A percentile compares a stretch with the other conserved stretches of the same genome.
Conservation (phyloP, 192 early-diverging fungal genomes). For the Allomyces macrogynus region DNA sequence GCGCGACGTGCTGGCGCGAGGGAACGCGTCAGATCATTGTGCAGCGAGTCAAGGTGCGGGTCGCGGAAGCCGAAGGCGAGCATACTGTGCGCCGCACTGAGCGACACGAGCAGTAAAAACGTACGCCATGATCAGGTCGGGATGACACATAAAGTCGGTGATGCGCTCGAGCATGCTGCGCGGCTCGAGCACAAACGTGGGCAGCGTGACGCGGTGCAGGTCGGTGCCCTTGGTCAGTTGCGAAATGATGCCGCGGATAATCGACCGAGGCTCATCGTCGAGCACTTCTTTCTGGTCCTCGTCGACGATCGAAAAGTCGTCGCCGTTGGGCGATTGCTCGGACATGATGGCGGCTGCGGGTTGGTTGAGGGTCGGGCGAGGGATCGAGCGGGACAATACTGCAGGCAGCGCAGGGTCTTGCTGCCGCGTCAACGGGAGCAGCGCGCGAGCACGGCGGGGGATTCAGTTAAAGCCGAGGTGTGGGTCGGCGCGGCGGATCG, state of each 20-base stretch:
- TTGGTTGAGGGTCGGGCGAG: no score
- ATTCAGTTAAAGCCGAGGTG: no score
- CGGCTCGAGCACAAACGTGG: slow-evolving; percentile 86
- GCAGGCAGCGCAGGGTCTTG: no score
- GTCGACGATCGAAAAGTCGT: slow-evolving; percentile 6
- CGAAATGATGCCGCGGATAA: slow-evolving; percentile 66
- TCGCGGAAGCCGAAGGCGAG: background rate
- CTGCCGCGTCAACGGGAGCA: no score
- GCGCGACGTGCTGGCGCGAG: background rate
- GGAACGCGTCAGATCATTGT: no score
- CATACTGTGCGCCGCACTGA: background rate
- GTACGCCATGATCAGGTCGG: slow-evolving; percentile 58
- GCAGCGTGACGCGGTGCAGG: slow-evolving; percentile 79
- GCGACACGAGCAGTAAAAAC: background rate
- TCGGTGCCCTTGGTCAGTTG: slow-evolving; percentile 81
- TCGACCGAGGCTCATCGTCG: slow-evolving; percentile 57
- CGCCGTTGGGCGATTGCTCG: background rate
- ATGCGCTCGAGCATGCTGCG: slow-evolving; percentile 83
- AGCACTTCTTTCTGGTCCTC: slow-evolving; percentile 53
- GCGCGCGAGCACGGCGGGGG: no score
- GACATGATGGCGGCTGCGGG: no score
- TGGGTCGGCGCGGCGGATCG: no score
- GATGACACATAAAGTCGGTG: slow-evolving; percentile 88
- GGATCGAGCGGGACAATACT: no score
- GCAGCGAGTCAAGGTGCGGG: no score